Conservation (phyloP, 2,329 filamentous ascomycete species). For the Phaeosphaeria sp. region DNA sequence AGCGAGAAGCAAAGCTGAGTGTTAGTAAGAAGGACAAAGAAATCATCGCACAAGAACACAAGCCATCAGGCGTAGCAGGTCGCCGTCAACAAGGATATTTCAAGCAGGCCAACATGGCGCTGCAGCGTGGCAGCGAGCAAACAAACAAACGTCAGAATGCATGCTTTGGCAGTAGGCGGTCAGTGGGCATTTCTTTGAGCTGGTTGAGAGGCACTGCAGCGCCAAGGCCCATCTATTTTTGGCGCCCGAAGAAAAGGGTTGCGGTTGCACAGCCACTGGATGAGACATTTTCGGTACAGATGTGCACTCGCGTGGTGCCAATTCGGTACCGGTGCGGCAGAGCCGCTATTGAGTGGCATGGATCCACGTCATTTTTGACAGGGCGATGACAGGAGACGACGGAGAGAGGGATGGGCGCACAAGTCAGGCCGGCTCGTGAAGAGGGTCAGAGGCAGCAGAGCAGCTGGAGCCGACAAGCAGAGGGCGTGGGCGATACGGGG, state of each 20-base stretch:
- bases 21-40: too few species aligned
- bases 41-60: too few species aligned
- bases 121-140: not conserved
- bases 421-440: not conserved
- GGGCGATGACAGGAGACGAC: not conserved
- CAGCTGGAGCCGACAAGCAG: not conserved
- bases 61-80: not conserved
- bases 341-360: conserved; percentile 4
- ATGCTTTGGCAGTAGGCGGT: not conserved
- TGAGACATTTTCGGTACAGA: conserved; percentile 5
- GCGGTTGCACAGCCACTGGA: conserved; percentile 10
- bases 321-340: conserved; percentile 1
- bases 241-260: not conserved
- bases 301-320: not conserved
- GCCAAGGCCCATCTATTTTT: conserved; percentile 15
- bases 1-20: not conserved
- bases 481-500: not conserved
- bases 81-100: not conserved
- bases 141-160: not conserved
- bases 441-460: not conserved
- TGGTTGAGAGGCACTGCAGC: not conserved
- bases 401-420: too few species aligned
- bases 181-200: not conserved
- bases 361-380: not conserved
- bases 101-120: not conserved